Evolutionary conservation across 139 green algal species (phyloP).

Genomic region (Trebouxia sp.): DNA sequence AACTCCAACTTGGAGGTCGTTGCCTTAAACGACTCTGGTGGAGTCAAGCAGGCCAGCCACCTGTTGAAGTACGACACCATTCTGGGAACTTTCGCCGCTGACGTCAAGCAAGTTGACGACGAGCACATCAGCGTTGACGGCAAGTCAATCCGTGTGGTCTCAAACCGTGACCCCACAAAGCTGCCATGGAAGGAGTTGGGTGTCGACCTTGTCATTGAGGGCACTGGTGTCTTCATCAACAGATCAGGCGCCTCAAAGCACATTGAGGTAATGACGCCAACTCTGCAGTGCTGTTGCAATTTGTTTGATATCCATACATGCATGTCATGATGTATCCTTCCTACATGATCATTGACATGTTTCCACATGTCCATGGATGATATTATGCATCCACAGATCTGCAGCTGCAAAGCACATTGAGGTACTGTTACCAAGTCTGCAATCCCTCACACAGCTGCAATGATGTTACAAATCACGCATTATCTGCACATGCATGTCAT

Average conservation of each 20-base stretch:
- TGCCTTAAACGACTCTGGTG: conserved; percentile 59
- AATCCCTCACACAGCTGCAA: no score
- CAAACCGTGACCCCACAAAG: conserved; percentile 90
- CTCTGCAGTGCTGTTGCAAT: background rate
- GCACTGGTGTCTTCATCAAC: conserved; percentile 95
- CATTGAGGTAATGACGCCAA: conserved; percentile 53
- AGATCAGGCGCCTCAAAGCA: conserved; percentile 89
- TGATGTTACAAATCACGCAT: no score
- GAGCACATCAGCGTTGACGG: conserved; percentile 89
- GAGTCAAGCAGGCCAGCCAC: conserved; percentile 86
- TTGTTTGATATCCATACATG: background rate
- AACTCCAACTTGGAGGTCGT: conserved; percentile 88
- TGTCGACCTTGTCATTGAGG: conserved; percentile 98
- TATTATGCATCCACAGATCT: background rate
- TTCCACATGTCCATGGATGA: background rate
- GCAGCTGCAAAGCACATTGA: background rate
- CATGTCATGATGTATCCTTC: background rate
- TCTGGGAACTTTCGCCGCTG: conserved; percentile 92
- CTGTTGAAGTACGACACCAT: conserved; percentile 99
- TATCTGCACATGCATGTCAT: no score
- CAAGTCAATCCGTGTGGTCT: conserved; percentile 94
- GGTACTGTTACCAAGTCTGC: no score
- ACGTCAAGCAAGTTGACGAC: conserved; percentile 94
- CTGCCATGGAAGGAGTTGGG: conserved; percentile 91
- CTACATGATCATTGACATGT: background rate